Evolutionary conservation across 2,329 filamentous ascomycete species (phyloP).

Genomic region (Penicillium digitatum): DNA sequence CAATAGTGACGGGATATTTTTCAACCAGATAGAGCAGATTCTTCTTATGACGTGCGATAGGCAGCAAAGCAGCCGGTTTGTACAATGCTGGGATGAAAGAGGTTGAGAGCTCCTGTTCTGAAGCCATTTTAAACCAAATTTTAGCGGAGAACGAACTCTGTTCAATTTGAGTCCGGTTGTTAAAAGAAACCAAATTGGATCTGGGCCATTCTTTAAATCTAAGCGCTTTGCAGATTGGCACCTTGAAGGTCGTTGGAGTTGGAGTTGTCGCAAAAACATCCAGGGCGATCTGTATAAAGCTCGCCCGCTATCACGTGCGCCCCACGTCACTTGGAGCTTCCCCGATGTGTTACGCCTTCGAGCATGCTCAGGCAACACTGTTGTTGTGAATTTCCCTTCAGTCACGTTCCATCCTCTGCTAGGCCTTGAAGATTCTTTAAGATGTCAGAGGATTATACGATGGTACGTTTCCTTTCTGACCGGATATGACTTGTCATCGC

Average conservation of each 20-base stretch:
- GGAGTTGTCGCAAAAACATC: constrained; percentile 8
- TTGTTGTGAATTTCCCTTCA: constrained; percentile 1
- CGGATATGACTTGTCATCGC: constrained; percentile 9
- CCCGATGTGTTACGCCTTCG: constrained; percentile 15
- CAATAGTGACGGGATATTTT: constrained; percentile 75
- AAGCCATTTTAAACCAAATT: constrained; percentile 34
- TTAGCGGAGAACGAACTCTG: neutral
- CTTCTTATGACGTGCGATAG: constrained; percentile 78
- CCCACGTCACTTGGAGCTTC: constrained; percentile 29
- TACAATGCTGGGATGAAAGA: constrained; percentile 73
- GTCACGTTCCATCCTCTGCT: neutral
- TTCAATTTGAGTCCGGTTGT: neutral
- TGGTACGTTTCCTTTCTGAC: constrained; percentile 22
- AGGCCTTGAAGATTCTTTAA: constrained; percentile 1
- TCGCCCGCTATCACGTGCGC: constrained; percentile 24
- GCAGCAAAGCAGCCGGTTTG: constrained; percentile 77
- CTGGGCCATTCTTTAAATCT: constrained; percentile 5
- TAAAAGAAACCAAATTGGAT: neutral
- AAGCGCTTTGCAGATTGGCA: neutral
- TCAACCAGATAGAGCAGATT: constrained; percentile 82
- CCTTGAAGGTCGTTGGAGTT: constrained; percentile 5
- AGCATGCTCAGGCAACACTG: constrained; percentile 19
- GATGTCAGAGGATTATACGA: constrained; percentile 40
- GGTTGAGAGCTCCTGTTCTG: constrained; percentile 43
- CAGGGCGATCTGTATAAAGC: constrained; percentile 16